Evolutionary conservation across 1,284 basidiomycete species (phyloP).

Genomic region (Afroboletus lepidellus): DNA sequence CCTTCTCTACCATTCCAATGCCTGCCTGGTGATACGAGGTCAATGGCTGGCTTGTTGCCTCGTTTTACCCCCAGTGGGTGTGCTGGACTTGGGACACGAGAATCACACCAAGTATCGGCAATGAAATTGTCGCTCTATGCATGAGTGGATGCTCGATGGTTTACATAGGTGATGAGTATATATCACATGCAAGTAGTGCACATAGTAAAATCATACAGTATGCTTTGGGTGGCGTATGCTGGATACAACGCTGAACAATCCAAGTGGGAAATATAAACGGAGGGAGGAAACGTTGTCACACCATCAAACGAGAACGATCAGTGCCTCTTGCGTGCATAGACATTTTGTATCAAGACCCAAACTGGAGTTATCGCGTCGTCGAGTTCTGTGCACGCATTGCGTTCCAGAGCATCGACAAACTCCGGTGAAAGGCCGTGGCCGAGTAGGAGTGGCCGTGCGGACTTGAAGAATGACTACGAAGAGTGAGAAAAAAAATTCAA

Average conservation of each 20-base stretch:
- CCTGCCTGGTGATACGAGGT: not conserved
- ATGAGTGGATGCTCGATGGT: not conserved
- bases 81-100: not conserved
- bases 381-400: slow-evolving; percentile 50
- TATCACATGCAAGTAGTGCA: slow-evolving; percentile 4
- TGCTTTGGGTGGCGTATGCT: slow-evolving; percentile 18
- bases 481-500: not conserved
- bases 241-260: slow-evolving; percentile 17
- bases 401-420: slow-evolving; percentile 52
- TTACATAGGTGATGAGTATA: slow-evolving; percentile 3
- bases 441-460: slow-evolving; percentile 65
- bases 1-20: not conserved
- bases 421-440: slow-evolving; percentile 54
- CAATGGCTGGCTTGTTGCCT: not conserved
- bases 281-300: not conserved
- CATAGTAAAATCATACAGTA: slow-evolving; percentile 23
- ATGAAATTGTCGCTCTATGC: not conserved
- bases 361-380: slow-evolving; percentile 44
- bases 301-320: slow-evolving; percentile 13
- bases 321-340: slow-evolving; percentile 56
- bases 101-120: not conserved
- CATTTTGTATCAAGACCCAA: slow-evolving; percentile 55
- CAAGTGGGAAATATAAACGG: slow-evolving; percentile 1
- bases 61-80: not conserved
- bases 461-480: slow-evolving; percentile 59